Evolutionary conservation across 2,329 filamentous ascomycete genomes (phyloP), one percentile per base, ranked within the genome.

Genomic region (Huntiella abstrusa): DNA sequence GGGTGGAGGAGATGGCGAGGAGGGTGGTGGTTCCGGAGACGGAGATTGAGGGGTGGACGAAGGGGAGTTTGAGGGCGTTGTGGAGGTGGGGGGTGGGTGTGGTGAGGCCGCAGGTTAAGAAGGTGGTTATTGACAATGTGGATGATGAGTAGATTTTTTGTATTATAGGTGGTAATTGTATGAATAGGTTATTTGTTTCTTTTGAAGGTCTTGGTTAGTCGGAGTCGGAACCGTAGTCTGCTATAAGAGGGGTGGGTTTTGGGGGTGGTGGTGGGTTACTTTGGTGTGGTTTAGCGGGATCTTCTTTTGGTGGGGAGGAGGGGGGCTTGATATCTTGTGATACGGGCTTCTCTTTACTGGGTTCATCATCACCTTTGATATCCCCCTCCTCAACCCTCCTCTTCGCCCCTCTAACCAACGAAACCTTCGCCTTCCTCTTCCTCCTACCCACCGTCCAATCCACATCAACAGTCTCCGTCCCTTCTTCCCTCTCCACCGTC

Each of bases 11-110:
- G 33, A 70, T 76, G 48, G 79, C 79, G 1, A 65, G 68, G 40
- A 63, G 65, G 48, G 74, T 86, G 46, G 67, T 68, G 22, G 69
- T 80, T 11, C 72, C 76, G 0, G 71, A 79, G 59, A 75, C 79
- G 55, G 77, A 83, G 57, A 62, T 84, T 50, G 74, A 82, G 59
- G 80, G 79, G 13, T 77, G 75, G 68, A 69, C 75, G 54, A 80
- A 78, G 63, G 71, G 74, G 28, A 67, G 66, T 49, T 48, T 78
- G 42, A 64, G 74, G 45, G 62, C 64, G 49, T 49, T 76, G 28
- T 73, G 64, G 54, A 64, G 64, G 19, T 76, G 71, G 69, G 64
- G 66, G 2, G 60, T 60, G 19, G 53, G 55, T n/a, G 59, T 61
- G 33, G 63, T 62, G 44, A 59, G 59, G 33, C 55, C 57, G 34